Percentiles rank a stretch among this genome's conserved stretches.
phyloP scores from a whole-genome alignment of 768 basidiomycete species.

The Leccinum incarnatum region DNA sequence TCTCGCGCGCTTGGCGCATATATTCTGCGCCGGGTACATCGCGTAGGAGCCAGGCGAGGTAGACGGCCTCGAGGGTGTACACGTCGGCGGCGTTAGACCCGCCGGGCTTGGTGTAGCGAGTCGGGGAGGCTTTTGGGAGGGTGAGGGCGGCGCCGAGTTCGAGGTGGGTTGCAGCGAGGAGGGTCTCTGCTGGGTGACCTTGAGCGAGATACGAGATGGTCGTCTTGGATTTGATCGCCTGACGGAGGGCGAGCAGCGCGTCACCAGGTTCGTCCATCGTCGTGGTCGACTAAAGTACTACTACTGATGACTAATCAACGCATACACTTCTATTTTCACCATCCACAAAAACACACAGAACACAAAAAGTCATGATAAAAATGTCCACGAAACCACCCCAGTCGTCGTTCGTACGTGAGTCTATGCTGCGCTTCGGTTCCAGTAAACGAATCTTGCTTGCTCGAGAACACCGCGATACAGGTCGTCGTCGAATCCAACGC shows the following conservation, averaged over 20 bases:
- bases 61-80: conserved; percentile 78
- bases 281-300: neutral
- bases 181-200: conserved; percentile 40
- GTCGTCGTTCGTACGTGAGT: conserved; percentile 5
- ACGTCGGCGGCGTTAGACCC: conserved; percentile 46
- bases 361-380: neutral
- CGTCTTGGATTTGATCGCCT: conserved; percentile 56
- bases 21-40: conserved; percentile 82
- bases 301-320: neutral
- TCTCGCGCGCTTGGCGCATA: conserved; percentile 79
- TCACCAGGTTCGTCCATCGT: conserved; percentile 23
- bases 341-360: neutral
- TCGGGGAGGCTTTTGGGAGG: conserved; percentile 72
- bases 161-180: conserved; percentile 63
- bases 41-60: conserved; percentile 77
- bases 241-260: conserved; percentile 54
- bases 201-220: conserved; percentile 46
- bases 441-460: conserved; percentile 43
- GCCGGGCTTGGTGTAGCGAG: conserved; percentile 73
- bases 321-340: neutral
- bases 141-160: conserved; percentile 49
- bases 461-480: conserved; percentile 67
- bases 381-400: neutral
- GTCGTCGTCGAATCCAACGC: conserved; percentile 69
- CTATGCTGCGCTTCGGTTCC: conserved; percentile 23